Conservation (phyloP, 2,329 filamentous ascomycete species). For the Colletotrichum agaves region DNA sequence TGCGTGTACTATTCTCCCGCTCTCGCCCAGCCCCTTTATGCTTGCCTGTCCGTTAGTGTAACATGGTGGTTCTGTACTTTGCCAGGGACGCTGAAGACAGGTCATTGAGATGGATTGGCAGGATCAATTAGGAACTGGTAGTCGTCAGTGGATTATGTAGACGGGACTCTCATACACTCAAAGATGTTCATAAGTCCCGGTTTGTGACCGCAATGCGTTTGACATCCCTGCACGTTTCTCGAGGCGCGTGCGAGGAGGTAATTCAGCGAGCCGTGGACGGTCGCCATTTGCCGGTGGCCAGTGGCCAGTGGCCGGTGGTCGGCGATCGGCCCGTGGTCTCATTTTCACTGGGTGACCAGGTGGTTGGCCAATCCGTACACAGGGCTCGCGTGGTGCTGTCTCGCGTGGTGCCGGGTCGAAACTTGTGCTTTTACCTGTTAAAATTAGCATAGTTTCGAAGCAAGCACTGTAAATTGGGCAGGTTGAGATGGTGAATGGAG, state of each 20-base stretch:
- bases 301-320: constrained; percentile 1
- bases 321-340: background rate
- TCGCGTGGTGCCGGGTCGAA: no score
- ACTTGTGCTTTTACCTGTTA: background rate
- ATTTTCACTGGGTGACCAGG: background rate
- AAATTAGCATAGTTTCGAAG: background rate
- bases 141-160: constrained; percentile 28
- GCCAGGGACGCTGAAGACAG: constrained; percentile 20
- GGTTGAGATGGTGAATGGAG: constrained; percentile 9
- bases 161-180: constrained; percentile 26
- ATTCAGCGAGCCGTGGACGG: constrained; percentile 2
- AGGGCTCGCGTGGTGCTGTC: background rate
- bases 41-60: constrained; percentile 27
- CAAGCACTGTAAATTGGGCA: constrained; percentile 29
- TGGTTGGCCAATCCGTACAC: background rate
- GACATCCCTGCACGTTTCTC: background rate
- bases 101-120: constrained; percentile 22
- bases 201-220: background rate
- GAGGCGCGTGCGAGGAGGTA: constrained; percentile 1
- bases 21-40: background rate
- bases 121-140: constrained; percentile 24
- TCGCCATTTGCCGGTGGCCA: background rate
- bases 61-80: constrained; percentile 23
- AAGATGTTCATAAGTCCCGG: constrained; percentile 7
- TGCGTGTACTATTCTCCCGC: constrained; percentile 1